Percentiles rank a stretch among this genome's conserved stretches.
phyloP scores from a whole-genome alignment of 2,329 filamentous ascomycete species.

The Monosporascus sp. region DNA sequence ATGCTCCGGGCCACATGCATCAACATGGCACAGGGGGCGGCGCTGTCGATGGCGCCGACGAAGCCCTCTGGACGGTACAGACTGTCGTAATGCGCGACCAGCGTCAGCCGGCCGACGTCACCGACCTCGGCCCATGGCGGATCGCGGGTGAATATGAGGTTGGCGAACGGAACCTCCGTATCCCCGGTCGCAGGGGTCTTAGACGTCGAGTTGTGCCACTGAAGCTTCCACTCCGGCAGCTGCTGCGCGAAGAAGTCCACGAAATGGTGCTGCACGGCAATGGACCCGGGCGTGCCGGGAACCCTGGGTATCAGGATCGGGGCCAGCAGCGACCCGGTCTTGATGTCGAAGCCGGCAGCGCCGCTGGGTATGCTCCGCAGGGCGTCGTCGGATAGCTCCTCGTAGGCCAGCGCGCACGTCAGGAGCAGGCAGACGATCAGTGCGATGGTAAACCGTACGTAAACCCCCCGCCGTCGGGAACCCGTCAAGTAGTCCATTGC shows the following conservation, averaged over 20 bases:
- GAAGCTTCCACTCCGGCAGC: conserved; percentile 73
- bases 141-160: conserved; percentile 81
- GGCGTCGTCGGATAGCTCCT: conserved; percentile 66
- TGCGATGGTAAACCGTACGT: not conserved
- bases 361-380: conserved; percentile 68
- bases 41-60: conserved; percentile 89
- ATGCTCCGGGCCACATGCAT: conserved; percentile 79
- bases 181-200: conserved; percentile 72
- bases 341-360: conserved; percentile 71
- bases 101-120: conserved; percentile 72
- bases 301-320: conserved; percentile 87
- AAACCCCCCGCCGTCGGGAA: not conserved
- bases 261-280: conserved; percentile 73
- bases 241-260: conserved; percentile 70
- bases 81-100: conserved; percentile 93
- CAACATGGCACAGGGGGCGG: conserved; percentile 89
- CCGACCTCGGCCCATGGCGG: conserved; percentile 74
- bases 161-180: conserved; percentile 73
- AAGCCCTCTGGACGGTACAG: conserved; percentile 78
- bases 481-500: not conserved
- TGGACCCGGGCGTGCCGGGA: conserved; percentile 74
- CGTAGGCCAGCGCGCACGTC: conserved; percentile 33
- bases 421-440: conserved; percentile 7
- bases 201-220: conserved; percentile 85
- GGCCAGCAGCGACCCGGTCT: conserved; percentile 68